These are phyloP conservation scores for Trichoderma afroharzianum DNA, from an alignment of 2,329 filamentous ascomycete species.

Conservation along the genomic window DNA sequence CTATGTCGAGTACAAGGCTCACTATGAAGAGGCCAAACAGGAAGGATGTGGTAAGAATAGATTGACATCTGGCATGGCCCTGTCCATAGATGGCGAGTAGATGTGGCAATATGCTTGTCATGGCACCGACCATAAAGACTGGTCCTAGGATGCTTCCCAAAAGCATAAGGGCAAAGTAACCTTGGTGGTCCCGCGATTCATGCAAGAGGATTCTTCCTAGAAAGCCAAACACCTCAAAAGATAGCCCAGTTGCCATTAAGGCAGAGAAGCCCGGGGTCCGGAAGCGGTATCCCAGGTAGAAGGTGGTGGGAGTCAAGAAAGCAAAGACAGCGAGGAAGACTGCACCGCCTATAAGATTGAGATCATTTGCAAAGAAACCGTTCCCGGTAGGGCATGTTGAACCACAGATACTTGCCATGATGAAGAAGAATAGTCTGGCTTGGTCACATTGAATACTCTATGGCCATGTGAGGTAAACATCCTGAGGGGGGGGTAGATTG, in stretches of 20 bases:
- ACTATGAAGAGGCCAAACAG: conserved; percentile 35
- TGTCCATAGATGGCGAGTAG: conserved; percentile 46
- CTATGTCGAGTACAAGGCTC: conserved; percentile 36
- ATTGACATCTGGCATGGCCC: conserved; percentile 35
- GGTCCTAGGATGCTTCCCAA: conserved; percentile 47
- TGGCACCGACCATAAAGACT: conserved; percentile 41
- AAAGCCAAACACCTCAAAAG: conserved; percentile 45
- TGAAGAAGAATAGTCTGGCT: conserved; percentile 22
- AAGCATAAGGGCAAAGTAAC: conserved; percentile 43
- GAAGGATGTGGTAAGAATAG: conserved; percentile 33
- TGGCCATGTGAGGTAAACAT: conserved; percentile 9
- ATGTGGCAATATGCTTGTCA: conserved; percentile 45
- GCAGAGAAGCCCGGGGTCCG: conserved; percentile 40
- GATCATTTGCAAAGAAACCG: conserved; percentile 38
- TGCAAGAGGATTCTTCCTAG: conserved; percentile 43
- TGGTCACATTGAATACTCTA: conserved; percentile 26
- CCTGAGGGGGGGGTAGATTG: neutral
- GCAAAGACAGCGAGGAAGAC: conserved; percentile 40
- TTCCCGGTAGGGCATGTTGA: conserved; percentile 34
- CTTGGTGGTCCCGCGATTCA: conserved; percentile 30
- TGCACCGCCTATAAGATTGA: conserved; percentile 38
- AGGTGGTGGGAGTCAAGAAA: conserved; percentile 36
- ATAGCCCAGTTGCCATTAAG: conserved; percentile 38
- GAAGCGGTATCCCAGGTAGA: conserved; percentile 39
- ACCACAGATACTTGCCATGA: conserved; percentile 37